Percentiles rank a stretch among this genome's conserved stretches.
These are phyloP conservation scores for Chrysosporium queenslandicum DNA, from an alignment of 2,329 filamentous ascomycete genomes.

Conservation along the genomic window DNA sequence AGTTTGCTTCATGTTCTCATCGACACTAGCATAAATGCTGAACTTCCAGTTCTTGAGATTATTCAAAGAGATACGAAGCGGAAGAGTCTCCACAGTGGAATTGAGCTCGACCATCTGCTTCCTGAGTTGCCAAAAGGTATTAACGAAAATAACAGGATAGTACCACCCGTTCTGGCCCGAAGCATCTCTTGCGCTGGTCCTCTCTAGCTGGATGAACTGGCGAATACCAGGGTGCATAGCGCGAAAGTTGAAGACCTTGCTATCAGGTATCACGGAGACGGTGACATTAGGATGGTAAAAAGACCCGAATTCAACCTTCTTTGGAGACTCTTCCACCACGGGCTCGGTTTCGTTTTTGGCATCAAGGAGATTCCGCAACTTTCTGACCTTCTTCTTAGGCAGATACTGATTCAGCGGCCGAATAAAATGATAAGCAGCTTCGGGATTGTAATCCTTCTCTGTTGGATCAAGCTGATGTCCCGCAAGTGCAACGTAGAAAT, in stretches of 20 bases:
- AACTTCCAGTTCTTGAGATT: slow-evolving; percentile 87
- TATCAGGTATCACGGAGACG: slow-evolving; percentile 72
- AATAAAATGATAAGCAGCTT: slow-evolving; percentile 70
- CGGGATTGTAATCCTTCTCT: slow-evolving; percentile 59
- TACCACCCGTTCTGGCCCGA: slow-evolving; percentile 90
- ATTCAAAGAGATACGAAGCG: slow-evolving; percentile 71
- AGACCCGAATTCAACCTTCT: slow-evolving; percentile 62
- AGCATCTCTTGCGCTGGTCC: slow-evolving; percentile 68
- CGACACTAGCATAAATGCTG: slow-evolving; percentile 69
- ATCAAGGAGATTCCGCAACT: slow-evolving; percentile 73
- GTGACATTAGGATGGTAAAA: slow-evolving; percentile 96
- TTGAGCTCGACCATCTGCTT: slow-evolving; percentile 88
- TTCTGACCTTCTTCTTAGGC: slow-evolving; percentile 77
- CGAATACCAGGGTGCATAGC: slow-evolving; percentile 62
- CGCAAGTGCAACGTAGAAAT: slow-evolving; percentile 76
- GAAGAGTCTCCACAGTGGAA: slow-evolving; percentile 71
- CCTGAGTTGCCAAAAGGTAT: slow-evolving; percentile 94
- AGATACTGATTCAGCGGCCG: slow-evolving; percentile 83
- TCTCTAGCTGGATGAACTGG: slow-evolving; percentile 69
- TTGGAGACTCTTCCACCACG: slow-evolving; percentile 45
- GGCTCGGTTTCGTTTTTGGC: slow-evolving; percentile 39
- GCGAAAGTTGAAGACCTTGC: slow-evolving; percentile 58
- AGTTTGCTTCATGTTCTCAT: slow-evolving; percentile 76
- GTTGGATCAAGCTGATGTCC: slow-evolving; percentile 69
- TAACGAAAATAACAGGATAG: slow-evolving; percentile 78